Conservation (phyloP, 2,329 filamentous ascomycete genomes). For the Cordyceps cicadae region DNA sequence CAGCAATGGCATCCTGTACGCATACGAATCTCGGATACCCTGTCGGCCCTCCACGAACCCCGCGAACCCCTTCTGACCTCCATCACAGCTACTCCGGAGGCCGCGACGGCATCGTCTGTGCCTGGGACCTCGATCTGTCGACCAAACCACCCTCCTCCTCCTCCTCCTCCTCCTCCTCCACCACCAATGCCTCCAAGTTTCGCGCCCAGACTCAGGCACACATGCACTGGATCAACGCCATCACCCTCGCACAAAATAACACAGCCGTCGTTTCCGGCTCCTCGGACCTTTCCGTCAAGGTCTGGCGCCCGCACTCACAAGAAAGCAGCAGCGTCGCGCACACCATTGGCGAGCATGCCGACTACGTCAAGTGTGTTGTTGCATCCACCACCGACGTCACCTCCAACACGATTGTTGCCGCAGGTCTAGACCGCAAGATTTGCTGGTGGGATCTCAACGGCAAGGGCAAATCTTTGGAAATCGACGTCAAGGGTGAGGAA, state of each 20-base stretch:
- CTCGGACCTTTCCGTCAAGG: constrained; percentile 86
- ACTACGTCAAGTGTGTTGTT: constrained; percentile 93
- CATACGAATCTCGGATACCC: constrained; percentile 14
- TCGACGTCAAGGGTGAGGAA: constrained; percentile 78
- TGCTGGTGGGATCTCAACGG: constrained; percentile 90
- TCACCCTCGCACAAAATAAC: constrained; percentile 70
- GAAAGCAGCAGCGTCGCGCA: constrained; percentile 49
- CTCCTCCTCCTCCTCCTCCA: constrained; percentile 18
- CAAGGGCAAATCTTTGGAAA: constrained; percentile 75
- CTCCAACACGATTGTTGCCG: constrained; percentile 84
- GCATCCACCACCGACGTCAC: constrained; percentile 55
- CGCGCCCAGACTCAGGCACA: constrained; percentile 63
- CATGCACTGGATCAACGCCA: constrained; percentile 95
- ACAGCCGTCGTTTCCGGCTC: constrained; percentile 78
- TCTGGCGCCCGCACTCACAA: constrained; percentile 70
- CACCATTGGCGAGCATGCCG: constrained; percentile 84
- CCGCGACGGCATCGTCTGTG: constrained; percentile 89
- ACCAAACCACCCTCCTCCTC: constrained; percentile 17
- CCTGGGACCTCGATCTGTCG: constrained; percentile 74
- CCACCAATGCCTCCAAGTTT: constrained; percentile 46
- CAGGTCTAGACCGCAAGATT: constrained; percentile 86
- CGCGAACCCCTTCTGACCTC: not conserved
- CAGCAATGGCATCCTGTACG: constrained; percentile 78
- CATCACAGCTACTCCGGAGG: constrained; percentile 78
- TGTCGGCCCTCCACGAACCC: constrained; percentile 8